Base-by-base conservation (phyloP, 192 early-diverging fungal genomes). In the Thamnidium elegans region DNA sequence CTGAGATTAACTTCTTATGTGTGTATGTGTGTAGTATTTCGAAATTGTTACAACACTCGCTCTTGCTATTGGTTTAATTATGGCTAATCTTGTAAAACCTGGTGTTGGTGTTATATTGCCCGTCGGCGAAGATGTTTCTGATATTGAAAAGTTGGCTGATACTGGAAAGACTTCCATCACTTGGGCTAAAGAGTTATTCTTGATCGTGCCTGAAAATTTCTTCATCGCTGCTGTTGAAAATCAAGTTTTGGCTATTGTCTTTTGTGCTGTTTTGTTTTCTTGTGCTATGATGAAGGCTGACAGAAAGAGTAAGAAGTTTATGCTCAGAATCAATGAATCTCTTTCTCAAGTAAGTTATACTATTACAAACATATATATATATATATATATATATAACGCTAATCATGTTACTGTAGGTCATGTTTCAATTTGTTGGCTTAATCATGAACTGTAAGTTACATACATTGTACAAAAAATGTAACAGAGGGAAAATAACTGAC, bases 181-280 rank as follows among this genome's bases (percentile, higher is more conserved):
- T 13, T 84, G 86, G 72, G 74, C 76, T 45, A 62, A 55, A 3
- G 80, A 84, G 72, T 70, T 89, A 65, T 68, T 74, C 62, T 58
- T 77, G 20, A 86, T 87, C 45, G 77, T 89, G 32, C 87, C 89
- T 14, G 60, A 62, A 46, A 76, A 81, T 19, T 87, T 90, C 73
- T 78, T 82, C 61, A 62, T 23, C 0, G 85, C 85, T 31, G 69
- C 79, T 1, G 65, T 78, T 23, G 47, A 65, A 15, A 39, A 39
- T 19, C 17, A 31, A 3, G 51, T 65, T 15, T 74, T 90, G 2
- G 82, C 85, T 58, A 78, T 89, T 30, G 81, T 85, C 31, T 86
- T 89, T 30, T 84, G 82, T 50, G 78, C 82, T 9, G 65, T 81
- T 64, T 79, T 88, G 78, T 90, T 90, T 69, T 79, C 83, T 3